Evolutionary conservation across 139 green algal genomes (phyloP), one percentile per base, ranked within the genome.

Genomic region (Chlamydomonas schloesseri): DNA sequence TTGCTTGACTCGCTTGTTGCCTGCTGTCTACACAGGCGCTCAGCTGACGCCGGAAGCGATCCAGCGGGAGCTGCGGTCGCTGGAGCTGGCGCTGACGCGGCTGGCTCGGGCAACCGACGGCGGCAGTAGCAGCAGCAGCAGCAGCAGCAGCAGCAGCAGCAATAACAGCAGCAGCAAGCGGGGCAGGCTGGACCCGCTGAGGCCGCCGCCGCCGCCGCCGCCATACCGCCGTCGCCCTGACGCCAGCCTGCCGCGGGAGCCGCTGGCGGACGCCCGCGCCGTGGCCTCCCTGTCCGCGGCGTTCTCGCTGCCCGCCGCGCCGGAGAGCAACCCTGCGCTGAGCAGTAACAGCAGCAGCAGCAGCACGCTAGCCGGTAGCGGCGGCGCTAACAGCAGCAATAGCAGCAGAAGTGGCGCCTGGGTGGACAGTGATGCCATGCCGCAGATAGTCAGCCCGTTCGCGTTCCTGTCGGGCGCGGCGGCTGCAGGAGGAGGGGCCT

Each of bases 251-350:
- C 3, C 21, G 15, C 24, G 21, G 21, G 58, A 65, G 58, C 21
- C 21, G 21, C 21, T 65, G 58, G 73, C 73, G 13, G 47, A 29
- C 10, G 73, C 42, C 5, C 42, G 42, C 42, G 8, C 73, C 8
- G 73, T 50, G 20, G 73, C 73, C 50, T 50, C 73, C 50, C 47
- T 80, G 1, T 60, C 55, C 50, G 73, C 73, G 1, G 47, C 47
- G 47, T 80, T 80, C 50, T 24, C 73, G 47, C 31, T 80, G 29
- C 73, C 73, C 21, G 68, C 73, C n/a, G n/a, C 73, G 5, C 73
- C 29, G 18, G 73, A 50, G 42, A 50, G 42, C 42, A 50, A 50
- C 42, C 42, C 42, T 8, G 42, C 42, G 5, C 42, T 50, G 6
- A 8, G 42, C 42, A 50, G 42, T 50, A 50, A 8, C 42, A 50